Conservation (phyloP, 1,284 basidiomycete genomes). For the Anthracocystis panici-leucophaei region DNA sequence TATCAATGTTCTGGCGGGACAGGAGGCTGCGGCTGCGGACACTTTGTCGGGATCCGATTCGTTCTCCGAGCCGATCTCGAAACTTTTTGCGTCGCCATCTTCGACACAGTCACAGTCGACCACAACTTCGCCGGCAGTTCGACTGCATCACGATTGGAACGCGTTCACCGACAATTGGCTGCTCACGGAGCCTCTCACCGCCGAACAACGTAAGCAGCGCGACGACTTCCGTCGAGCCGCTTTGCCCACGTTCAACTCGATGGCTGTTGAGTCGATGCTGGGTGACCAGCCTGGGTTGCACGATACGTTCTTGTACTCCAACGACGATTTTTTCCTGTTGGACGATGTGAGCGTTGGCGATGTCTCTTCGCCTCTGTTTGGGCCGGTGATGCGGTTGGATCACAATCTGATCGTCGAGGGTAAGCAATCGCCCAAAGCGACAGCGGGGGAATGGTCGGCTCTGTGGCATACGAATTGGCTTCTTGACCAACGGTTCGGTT, state of each 20-base stretch:
- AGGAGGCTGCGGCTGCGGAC: conserved; percentile 14
- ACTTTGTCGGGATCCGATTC: background rate
- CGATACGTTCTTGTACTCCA: conserved; percentile 51
- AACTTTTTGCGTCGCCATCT: conserved; percentile 2
- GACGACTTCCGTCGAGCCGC: conserved; percentile 37
- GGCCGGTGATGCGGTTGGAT: conserved; percentile 57
- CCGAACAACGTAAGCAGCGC: conserved; percentile 9
- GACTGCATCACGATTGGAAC: conserved; percentile 60
- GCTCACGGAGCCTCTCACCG: conserved; percentile 13
- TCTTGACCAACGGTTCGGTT: conserved; percentile 51
- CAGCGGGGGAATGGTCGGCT: conserved; percentile 48
- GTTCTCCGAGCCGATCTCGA: conserved; percentile 4
- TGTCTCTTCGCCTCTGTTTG: conserved; percentile 48
- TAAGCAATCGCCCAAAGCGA: conserved; percentile 17
- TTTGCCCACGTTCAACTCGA: conserved; percentile 61
- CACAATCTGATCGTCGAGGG: conserved; percentile 34
- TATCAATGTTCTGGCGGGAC: conserved; percentile 26
- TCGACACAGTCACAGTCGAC: no score
- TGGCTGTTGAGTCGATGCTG: conserved; percentile 55
- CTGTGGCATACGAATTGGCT: conserved; percentile 42
- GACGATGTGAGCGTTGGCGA: conserved; percentile 31
- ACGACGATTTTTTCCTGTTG: conserved; percentile 62
- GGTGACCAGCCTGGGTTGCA: conserved; percentile 39
- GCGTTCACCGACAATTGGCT: conserved; percentile 44
- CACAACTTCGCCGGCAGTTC: conserved; percentile 8